Evolutionary conservation across 164 flowering plant species (phyloP).

Genomic region (Chloranthus sessilifolius): DNA sequence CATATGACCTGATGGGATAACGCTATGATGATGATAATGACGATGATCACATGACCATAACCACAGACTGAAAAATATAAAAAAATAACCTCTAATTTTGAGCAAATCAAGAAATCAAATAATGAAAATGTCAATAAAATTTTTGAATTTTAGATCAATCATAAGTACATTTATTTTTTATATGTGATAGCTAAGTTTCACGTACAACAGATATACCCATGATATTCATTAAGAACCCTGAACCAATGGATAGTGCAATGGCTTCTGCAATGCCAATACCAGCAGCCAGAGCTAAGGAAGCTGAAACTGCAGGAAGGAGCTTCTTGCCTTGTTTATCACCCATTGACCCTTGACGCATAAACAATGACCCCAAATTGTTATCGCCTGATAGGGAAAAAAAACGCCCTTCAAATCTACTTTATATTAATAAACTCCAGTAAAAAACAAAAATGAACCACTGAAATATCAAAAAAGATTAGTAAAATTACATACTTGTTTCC

Average conservation of each 20-base stretch:
- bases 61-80: no score
- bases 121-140: no score
- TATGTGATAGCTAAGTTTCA: constrained; percentile 23
- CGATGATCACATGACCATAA: no score
- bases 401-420: not conserved
- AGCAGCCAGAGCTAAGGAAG: constrained; percentile 80
- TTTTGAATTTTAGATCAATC: no score
- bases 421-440: no score
- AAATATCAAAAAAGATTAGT: not conserved
- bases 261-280: constrained; percentile 80
- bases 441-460: not conserved
- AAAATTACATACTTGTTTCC: not conserved
- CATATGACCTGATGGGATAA: no score
- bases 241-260: constrained; percentile 68
- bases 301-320: constrained; percentile 71
- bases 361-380: constrained; percentile 7
- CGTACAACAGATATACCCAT: constrained; percentile 98
- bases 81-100: no score
- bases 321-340: constrained; percentile 38
- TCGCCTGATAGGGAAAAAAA: constrained; percentile 7
- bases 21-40: no score
- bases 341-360: constrained; percentile 18
- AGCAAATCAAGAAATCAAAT: no score
- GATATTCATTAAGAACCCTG: constrained; percentile 72
- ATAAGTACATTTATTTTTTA: no score